Base-by-base conservation (phyloP, 2,329 filamentous ascomycete species). In the Alternaria arbusti region DNA sequence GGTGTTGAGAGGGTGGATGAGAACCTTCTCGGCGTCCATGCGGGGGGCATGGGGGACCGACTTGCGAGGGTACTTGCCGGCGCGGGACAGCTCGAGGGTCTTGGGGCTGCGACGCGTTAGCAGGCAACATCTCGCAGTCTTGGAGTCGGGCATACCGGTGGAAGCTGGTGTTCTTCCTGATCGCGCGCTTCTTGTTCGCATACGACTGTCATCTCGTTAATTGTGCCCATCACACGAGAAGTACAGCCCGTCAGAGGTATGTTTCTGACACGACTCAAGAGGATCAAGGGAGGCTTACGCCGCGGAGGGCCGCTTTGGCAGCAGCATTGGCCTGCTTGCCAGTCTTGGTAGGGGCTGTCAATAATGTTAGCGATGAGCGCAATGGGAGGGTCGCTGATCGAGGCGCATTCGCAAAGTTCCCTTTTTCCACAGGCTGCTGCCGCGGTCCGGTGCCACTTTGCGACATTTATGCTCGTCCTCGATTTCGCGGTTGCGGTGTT, bases 1-100 rank as follows among this genome's bases (percentile, higher is more conserved):
- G 67, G 96, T 99, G 91, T 99, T 99, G 82, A 99, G 89, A 74
- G 96, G 77, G 96, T 97, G 93, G 82, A 98, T 88, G 84, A 99
- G 91, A 83, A 98, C 88, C 90, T 97, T 97, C 89, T 94, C 92
- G 86, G 95, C 92, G 86, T 99, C 96, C 80, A 99, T 92, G 78
- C 94, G 92, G 77, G 94, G 91, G 82, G 89, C 88, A 84, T 95
- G 91, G 79, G 92, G 90, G 82, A 99, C 89, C 75, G 93, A 94
- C 89, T 96, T 97, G 87, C 95, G 94, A 75, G 93, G 94, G 89
- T 97, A 98, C 87, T 97, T 97, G 84, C 95, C 94, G 54, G 90
- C 84, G 81, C 96, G 93, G 60, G 93, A 92, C 78, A 97, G 90
- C 84, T 91, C 86, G 80, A 97, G 92, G 75, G 94, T 97, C 91